Evolutionary conservation across 1,284 basidiomycete species (phyloP).

Genomic region (Lignosus rhinocerotis): DNA sequence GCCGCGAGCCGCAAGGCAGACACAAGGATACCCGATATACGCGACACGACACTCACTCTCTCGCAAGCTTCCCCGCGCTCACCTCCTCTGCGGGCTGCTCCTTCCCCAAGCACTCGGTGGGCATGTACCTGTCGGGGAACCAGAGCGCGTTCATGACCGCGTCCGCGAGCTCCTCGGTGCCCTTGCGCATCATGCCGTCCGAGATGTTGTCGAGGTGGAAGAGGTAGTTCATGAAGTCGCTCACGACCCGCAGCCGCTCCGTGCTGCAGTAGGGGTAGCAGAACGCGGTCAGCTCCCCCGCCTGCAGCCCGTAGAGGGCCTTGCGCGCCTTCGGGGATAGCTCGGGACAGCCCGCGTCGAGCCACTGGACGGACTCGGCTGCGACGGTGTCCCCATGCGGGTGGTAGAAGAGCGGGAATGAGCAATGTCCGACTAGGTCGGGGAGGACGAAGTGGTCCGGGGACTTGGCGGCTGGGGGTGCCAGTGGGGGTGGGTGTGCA

Average conservation of each 20-base stretch:
- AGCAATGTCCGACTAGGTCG: constrained; percentile 63
- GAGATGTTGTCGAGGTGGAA: constrained; percentile 43
- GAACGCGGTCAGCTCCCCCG: constrained; percentile 65
- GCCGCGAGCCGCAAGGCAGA: background rate
- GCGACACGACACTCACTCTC: constrained; percentile 29
- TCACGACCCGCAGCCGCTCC: constrained; percentile 59
- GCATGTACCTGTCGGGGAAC: constrained; percentile 35
- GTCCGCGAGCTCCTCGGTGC: constrained; percentile 35
- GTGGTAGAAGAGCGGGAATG: constrained; percentile 54
- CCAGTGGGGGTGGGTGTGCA: background rate
- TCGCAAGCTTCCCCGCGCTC: constrained; percentile 33
- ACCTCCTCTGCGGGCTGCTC: constrained; percentile 19
- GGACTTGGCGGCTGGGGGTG: background rate
- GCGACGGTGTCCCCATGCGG: constrained; percentile 55
- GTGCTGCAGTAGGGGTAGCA: constrained; percentile 58
- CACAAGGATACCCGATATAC: background rate
- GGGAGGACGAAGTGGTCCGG: constrained; percentile 52
- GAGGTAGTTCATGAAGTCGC: constrained; percentile 42
- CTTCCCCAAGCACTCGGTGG: constrained; percentile 25
- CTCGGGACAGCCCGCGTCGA: constrained; percentile 54
- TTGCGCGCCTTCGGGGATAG: constrained; percentile 41
- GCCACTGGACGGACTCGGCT: constrained; percentile 58
- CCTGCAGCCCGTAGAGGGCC: constrained; percentile 58
- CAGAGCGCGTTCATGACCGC: constrained; percentile 41
- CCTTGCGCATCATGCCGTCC: constrained; percentile 36